Evolutionary conservation across 1,284 basidiomycete genomes (phyloP).

Genomic region (Cerrena zonata): DNA sequence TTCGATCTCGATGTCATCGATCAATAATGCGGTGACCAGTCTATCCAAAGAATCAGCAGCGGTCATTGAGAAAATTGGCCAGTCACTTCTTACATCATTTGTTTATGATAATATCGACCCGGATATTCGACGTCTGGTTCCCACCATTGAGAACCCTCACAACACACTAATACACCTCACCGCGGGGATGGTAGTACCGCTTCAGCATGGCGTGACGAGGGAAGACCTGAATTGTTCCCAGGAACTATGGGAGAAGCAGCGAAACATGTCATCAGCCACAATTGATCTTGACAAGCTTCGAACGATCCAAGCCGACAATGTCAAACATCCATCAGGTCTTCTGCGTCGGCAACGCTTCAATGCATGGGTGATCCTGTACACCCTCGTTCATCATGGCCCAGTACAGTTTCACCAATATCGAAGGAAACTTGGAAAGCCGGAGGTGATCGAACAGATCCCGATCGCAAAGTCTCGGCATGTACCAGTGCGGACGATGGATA

Average conservation of each 20-base stretch:
- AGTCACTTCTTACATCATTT: not conserved
- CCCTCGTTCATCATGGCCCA: constrained; percentile 3
- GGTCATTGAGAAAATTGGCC: not conserved
- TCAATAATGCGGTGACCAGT: not conserved
- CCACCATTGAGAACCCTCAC: not conserved
- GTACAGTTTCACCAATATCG: not conserved
- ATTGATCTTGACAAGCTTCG: not conserved
- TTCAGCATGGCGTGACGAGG: not conserved
- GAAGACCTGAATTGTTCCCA: not conserved
- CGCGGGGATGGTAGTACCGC: not conserved
- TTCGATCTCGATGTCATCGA: not conserved
- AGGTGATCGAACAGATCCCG: not conserved
- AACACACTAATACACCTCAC: not conserved
- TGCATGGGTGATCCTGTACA: constrained; percentile 3
- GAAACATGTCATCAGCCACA: not conserved
- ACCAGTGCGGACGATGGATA: constrained; percentile 2
- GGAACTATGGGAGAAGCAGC: not conserved
- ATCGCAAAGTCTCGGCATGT: not conserved
- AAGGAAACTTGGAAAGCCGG: not conserved
- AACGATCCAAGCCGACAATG: not conserved
- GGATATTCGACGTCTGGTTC: not conserved
- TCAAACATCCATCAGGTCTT: not conserved
- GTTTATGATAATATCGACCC: constrained; percentile 3
- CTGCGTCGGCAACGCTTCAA: not conserved
- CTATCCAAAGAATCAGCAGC: not conserved